Percentiles rank a stretch among this genome's conserved stretches.
phyloP scores from a whole-genome alignment of 1,284 basidiomycete genomes.

The Singerocomus rubriflavus region DNA sequence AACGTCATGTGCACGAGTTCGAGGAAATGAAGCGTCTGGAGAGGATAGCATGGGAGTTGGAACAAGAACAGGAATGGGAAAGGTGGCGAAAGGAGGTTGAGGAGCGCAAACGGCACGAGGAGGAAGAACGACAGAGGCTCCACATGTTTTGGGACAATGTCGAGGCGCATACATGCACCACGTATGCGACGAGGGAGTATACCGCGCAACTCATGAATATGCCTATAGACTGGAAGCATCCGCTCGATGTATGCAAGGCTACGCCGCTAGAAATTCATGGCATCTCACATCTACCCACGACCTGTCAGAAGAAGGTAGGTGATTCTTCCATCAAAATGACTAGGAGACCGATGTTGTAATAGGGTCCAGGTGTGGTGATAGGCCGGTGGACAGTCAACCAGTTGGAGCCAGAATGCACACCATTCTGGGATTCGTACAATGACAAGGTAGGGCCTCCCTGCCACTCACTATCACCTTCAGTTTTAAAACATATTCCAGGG shows the following conservation, averaged over 20 bases:
- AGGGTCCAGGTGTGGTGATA: slow-evolving; percentile 24
- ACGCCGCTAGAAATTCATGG: slow-evolving; percentile 30
- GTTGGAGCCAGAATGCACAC: slow-evolving; percentile 19
- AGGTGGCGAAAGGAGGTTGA: no score
- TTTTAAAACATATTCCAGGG: slow-evolving; percentile 17
- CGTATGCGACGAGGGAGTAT: slow-evolving; percentile 29
- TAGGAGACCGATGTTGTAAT: background rate
- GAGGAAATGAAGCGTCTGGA: background rate
- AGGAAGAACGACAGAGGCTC: background rate
- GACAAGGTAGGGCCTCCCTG: slow-evolving; percentile 15
- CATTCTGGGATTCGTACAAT: slow-evolving; percentile 21
- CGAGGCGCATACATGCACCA: slow-evolving; percentile 25
- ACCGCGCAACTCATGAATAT: slow-evolving; percentile 24
- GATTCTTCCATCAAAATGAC: no score
- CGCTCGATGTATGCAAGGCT: background rate
- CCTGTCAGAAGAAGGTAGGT: no score
- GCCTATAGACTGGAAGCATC: background rate
- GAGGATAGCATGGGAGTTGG: no score
- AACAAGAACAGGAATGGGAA: no score
- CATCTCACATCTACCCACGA: background rate
- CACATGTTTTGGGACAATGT: slow-evolving; percentile 16
- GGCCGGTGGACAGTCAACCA: slow-evolving; percentile 24
- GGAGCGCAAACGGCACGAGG: background rate
- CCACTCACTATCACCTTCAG: no score
- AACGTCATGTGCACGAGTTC: slow-evolving; percentile 1